Evolutionary conservation across 1,139 yeast species (phyloP).

Genomic region (Diutina sp.): DNA sequence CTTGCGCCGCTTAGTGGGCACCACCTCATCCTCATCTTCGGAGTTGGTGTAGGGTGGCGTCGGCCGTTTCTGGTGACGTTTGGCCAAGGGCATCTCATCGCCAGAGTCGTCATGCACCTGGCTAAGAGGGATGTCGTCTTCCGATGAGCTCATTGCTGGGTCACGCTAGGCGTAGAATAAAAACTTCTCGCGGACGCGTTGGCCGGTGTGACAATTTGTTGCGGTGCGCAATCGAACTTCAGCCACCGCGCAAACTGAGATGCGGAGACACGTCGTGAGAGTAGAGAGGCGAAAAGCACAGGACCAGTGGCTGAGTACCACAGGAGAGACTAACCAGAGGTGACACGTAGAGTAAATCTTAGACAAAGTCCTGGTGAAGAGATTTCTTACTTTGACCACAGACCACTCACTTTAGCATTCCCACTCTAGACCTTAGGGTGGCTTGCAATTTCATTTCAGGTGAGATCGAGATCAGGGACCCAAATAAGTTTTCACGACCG

Average conservation of each 20-base stretch:
- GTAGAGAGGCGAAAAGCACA: too few relatives aligned
- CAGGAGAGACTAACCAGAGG: too few relatives aligned
- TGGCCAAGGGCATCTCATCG: not conserved
- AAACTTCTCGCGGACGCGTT: not conserved
- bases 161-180: not conserved
- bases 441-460: too few relatives aligned
- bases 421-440: too few relatives aligned
- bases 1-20: not conserved
- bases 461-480: too few relatives aligned
- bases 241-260: not conserved
- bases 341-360: too few relatives aligned
- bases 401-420: too few relatives aligned
- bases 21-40: not conserved
- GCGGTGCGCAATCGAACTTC: not conserved
- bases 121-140: slow-evolving; percentile 2
- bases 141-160: not conserved
- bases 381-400: too few relatives aligned
- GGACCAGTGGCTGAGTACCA: too few relatives aligned
- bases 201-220: not conserved
- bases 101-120: not conserved
- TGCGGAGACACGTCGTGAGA: too few relatives aligned
- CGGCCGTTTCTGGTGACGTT: not conserved
- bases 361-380: too few relatives aligned
- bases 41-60: not conserved
- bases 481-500: too few relatives aligned